A percentile compares a stretch with the other conserved stretches of the same genome.
Conservation (phyloP, 768 basidiomycete genomes). For the Pleurotus giganteus region DNA sequence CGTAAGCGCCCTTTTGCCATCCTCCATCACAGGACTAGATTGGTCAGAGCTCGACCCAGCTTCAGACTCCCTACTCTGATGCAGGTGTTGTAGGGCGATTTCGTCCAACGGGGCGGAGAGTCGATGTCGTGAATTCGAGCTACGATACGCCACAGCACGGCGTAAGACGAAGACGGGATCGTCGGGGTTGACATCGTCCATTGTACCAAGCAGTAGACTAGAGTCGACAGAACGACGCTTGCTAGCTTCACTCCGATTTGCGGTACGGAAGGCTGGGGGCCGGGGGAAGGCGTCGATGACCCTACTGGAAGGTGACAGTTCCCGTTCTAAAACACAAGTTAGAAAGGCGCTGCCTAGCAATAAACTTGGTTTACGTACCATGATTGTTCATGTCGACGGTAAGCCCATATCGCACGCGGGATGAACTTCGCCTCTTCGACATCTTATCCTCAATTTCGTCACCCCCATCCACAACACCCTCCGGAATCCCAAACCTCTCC, state of each 20-base stretch:
- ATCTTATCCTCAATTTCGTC: slow-evolving; percentile 97
- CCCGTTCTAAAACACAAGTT: slow-evolving; percentile 54
- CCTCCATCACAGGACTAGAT: slow-evolving; percentile 24
- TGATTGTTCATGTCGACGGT: slow-evolving; percentile 53
- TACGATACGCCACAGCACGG: slow-evolving; percentile 73
- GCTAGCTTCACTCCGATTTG: slow-evolving; percentile 56
- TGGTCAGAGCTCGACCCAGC: slow-evolving; percentile 52
- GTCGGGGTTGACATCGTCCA: slow-evolving; percentile 73
- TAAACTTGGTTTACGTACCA: slow-evolving; percentile 42
- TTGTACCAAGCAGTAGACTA: slow-evolving; percentile 60
- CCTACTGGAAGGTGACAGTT: slow-evolving; percentile 76
- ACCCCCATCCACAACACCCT: slow-evolving; percentile 98
- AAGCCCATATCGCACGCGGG: slow-evolving; percentile 83
- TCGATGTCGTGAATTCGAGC: slow-evolving; percentile 65
- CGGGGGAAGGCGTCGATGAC: slow-evolving; percentile 80
- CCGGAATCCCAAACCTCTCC: slow-evolving; percentile 91
- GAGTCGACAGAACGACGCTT: slow-evolving; percentile 91
- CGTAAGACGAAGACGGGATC: slow-evolving; percentile 93
- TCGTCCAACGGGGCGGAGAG: slow-evolving; percentile 82
- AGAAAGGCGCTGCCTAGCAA: slow-evolving; percentile 5
- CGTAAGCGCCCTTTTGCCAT: slow-evolving; percentile 42
- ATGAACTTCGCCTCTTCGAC: slow-evolving; percentile 72
- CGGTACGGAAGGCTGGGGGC: slow-evolving; percentile 68
- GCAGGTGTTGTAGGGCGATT: slow-evolving; percentile 70
- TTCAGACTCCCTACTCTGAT: slow-evolving; percentile 65